These are phyloP conservation scores for Eragrostis curvula DNA, from an alignment of 176 grass and related monocot genomes.

Conservation along the genomic window DNA sequence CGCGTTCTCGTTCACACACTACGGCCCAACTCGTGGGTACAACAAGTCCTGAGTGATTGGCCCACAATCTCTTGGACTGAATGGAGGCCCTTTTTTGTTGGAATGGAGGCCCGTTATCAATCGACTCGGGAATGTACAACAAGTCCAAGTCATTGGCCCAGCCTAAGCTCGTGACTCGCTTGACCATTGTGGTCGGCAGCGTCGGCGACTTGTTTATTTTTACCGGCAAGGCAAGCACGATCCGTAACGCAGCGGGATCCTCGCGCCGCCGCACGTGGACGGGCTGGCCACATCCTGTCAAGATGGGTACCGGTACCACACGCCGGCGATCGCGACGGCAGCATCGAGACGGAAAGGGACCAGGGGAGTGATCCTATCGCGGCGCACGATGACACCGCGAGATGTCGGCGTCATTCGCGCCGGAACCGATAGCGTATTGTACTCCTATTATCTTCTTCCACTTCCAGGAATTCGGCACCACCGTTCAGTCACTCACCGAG, in stretches of 20 bases:
- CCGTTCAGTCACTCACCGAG: neutral
- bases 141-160: no score
- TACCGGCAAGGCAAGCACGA: neutral
- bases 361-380: neutral
- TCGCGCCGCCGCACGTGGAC: constrained; percentile 31
- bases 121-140: no score
- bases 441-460: neutral
- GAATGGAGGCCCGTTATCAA: no score
- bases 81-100: no score
- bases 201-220: neutral
- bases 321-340: neutral
- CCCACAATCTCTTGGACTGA: no score
- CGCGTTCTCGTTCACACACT: neutral
- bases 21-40: neutral
- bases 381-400: neutral
- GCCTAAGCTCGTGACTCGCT: no score
- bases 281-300: neutral
- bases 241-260: neutral
- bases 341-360: neutral
- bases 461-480: neutral
- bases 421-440: neutral
- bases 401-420: neutral
- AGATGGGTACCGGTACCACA: neutral
- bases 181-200: neutral
- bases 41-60: no score